These are phyloP conservation scores for Claviceps spartinae DNA, from an alignment of 2,329 filamentous ascomycete species.

Conservation along the genomic window DNA sequence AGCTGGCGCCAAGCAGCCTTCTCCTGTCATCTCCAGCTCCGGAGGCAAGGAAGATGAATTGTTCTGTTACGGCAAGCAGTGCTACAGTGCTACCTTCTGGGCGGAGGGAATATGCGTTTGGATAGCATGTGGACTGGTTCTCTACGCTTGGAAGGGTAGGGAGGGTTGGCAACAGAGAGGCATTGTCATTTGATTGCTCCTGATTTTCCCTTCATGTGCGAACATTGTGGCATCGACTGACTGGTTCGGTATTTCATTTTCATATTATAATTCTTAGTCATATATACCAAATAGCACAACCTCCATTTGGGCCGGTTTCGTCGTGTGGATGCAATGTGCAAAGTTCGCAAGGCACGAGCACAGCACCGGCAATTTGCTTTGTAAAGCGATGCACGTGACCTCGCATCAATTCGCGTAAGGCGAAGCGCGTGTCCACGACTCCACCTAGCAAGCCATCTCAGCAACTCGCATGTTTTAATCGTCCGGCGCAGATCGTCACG, in stretches of 20 bases:
- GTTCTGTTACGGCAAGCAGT: slow-evolving; percentile 69
- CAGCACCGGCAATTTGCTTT: neutral
- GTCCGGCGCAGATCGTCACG: no score
- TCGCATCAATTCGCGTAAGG: slow-evolving; percentile 15
- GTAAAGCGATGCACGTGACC: slow-evolving; percentile 14
- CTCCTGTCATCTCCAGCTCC: slow-evolving; percentile 11
- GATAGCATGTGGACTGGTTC: slow-evolving; percentile 57
- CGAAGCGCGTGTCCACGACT: slow-evolving; percentile 4
- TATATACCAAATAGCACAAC: no score
- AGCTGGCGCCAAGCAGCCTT: slow-evolving; percentile 39
- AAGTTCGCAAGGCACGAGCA: no score
- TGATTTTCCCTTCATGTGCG: neutral
- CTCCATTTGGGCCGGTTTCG: no score
- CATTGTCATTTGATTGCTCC: slow-evolving; percentile 40
- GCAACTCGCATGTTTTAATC: no score
- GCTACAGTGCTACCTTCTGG: slow-evolving; percentile 77
- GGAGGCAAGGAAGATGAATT: slow-evolving; percentile 25
- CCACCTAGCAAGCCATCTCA: no score
- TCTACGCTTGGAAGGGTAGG: slow-evolving; percentile 69
- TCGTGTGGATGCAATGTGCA: no score
- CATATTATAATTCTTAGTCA: no score
- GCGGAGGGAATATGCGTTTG: slow-evolving; percentile 70
- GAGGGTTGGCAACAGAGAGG: slow-evolving; percentile 65
- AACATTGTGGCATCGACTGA: neutral
- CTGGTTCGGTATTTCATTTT: neutral